Base-by-base conservation (phyloP, 129 eudicot genomes). In the Mikania micrantha region DNA sequence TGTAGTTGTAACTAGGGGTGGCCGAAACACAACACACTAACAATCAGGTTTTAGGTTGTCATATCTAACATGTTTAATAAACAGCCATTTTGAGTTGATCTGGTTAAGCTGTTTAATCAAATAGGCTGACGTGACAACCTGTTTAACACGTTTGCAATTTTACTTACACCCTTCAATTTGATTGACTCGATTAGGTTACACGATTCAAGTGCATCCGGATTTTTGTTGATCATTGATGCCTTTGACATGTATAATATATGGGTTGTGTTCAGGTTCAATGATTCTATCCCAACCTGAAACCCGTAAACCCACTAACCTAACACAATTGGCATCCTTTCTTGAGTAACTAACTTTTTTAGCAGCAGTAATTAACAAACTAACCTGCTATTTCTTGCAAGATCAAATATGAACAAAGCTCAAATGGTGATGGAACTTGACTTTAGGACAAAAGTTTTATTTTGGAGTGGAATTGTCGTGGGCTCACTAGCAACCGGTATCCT, bases 351-450 rank as follows among this genome's bases (percentile, higher is more conserved):
- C 49, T 42, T 42, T 42, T 42, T 42, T 42, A 2, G 9, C 4
- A 42, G 5, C 35, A 6, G 35, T 31, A 6, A n/a, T n/a, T 32
- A 44, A 44, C 22, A 5, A 47, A 27, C 20, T 5, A 56, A 13
- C 20, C 20, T 54, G 1, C 38, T 56, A 9, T 56, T 56, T 64
- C 8, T 66, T 76, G 69, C 62, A 84, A 76, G 98, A 81, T 84
- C 91, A 77, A 87, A 82, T 56, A 48, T 88, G 95, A 79, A 56
- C 42, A 92, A 88, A 74, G 90, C 89, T 78, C 88, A 92, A 74
- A 88, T 92, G 79, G 64, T 92, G 29, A 78, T 70, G 27, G 96
- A 88, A 49, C 85, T 92, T 22, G 82, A 85, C 72, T 86, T 81
- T 69, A 86, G 71, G 66, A 80, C 86, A 17, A 84, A 77, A 71